A percentile compares a stretch with the other conserved stretches of the same genome.
phyloP scores from a whole-genome alignment of 1,284 basidiomycete species.

The Tilletia setariae region DNA sequence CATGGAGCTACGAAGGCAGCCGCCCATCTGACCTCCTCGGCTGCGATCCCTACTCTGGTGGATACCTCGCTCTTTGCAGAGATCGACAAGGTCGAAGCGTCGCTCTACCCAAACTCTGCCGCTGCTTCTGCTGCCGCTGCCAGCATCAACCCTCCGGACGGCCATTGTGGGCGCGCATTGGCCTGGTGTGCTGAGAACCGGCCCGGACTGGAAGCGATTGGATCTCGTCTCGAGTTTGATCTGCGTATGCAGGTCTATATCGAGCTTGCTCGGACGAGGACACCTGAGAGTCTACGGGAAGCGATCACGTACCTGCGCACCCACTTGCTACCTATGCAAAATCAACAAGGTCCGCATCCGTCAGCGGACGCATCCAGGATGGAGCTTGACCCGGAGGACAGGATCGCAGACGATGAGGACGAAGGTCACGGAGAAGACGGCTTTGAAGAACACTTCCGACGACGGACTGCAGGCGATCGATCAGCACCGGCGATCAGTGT shows the following conservation, averaged over 20 bases:
- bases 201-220: constrained; percentile 80
- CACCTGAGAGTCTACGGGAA: constrained; percentile 57
- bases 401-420: constrained; percentile 64
- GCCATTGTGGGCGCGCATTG: constrained; percentile 75
- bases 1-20: constrained; percentile 57
- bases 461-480: not conserved
- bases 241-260: constrained; percentile 93
- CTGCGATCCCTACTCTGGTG: constrained; percentile 56
- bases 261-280: constrained; percentile 63
- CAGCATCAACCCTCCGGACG: constrained; percentile 21
- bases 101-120: constrained; percentile 58
- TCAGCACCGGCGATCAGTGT: not conserved
- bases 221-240: constrained; percentile 93
- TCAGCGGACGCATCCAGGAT: too few relatives aligned
- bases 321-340: constrained; percentile 69
- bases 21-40: constrained; percentile 23
- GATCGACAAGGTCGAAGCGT: constrained; percentile 76
- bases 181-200: constrained; percentile 97
- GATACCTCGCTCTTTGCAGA: constrained; percentile 76
- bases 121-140: not conserved
- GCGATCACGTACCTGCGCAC: constrained; percentile 83
- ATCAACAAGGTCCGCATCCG: too few relatives aligned
- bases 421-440: constrained; percentile 44
- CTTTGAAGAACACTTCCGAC: too few relatives aligned
- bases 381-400: not conserved